A percentile compares a stretch with the other conserved stretches of the same genome.
Conservation (phyloP, 257 asterid genomes). For the Galeopsis tetrahit region DNA sequence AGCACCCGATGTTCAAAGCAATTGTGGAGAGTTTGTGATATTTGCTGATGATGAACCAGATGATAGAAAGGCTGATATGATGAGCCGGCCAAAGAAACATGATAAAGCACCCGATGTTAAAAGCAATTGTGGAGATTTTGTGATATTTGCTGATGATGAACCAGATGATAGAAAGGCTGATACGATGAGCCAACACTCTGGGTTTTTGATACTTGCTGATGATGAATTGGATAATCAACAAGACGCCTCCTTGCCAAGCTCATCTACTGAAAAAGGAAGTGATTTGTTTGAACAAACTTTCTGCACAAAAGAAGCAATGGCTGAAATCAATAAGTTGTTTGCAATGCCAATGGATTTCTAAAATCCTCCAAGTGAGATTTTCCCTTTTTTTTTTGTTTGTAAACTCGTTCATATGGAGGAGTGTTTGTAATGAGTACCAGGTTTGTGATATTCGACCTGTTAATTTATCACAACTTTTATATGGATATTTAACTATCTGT, state of each 20-base stretch:
- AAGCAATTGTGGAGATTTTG: constrained; percentile 43
- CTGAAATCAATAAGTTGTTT: constrained; percentile 83
- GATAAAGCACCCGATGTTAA: constrained; percentile 45
- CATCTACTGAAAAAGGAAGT: constrained; percentile 40
- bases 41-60: constrained; percentile 57
- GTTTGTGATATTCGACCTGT: too few species aligned
- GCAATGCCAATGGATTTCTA: constrained; percentile 88
- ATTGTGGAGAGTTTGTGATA: constrained; percentile 49
- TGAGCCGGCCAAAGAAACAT: constrained; percentile 64
- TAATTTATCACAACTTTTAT: too few species aligned
- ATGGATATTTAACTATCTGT: too few species aligned
- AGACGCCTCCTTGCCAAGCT: constrained; percentile 46
- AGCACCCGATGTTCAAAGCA: constrained; percentile 41
- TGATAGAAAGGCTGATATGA: constrained; percentile 40
- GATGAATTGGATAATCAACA: constrained; percentile 51
- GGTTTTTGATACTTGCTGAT: constrained; percentile 74
- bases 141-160: constrained; percentile 64
- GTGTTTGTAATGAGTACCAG: too few species aligned
- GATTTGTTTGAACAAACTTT: constrained; percentile 78
- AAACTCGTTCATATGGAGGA: constrained; percentile 9
- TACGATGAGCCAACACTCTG: constrained; percentile 35
- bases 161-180: constrained; percentile 32
- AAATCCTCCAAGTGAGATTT: constrained; percentile 44
- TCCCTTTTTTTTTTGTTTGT: background rate
- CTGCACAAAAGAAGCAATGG: constrained; percentile 91